phyloP scores from a whole-genome alignment of 1,284 basidiomycete species.

The Malassezia dermatis region DNA sequence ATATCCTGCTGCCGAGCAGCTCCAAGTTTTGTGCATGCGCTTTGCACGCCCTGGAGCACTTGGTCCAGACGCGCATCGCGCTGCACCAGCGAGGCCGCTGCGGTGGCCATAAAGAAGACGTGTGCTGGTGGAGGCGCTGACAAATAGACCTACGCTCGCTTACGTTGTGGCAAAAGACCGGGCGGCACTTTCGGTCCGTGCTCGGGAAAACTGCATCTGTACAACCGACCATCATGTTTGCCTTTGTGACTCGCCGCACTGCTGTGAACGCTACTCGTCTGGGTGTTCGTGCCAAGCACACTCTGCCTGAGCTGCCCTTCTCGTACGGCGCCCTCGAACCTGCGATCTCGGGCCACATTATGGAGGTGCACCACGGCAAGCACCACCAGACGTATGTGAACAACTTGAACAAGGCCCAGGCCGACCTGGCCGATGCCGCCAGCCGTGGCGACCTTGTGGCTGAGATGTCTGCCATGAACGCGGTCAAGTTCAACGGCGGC shows the following conservation, averaged over 20 bases:
- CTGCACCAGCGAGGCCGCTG: constrained; percentile 1
- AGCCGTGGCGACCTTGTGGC: constrained; percentile 34
- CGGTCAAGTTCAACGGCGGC: constrained; percentile 47
- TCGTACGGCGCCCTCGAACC: constrained; percentile 45
- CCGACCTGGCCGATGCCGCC: constrained; percentile 27
- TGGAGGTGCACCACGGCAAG: constrained; percentile 46
- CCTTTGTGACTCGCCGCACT: constrained; percentile 13
- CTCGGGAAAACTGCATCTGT: not conserved
- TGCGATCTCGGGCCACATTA: constrained; percentile 42
- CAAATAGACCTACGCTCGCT: not conserved
- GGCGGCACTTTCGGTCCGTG: not conserved
- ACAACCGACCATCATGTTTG: constrained; percentile 9
- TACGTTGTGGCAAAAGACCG: not conserved
- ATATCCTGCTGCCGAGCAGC: not conserved
- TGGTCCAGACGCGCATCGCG: not conserved
- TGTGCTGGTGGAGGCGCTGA: not conserved
- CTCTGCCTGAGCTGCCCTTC: constrained; percentile 45
- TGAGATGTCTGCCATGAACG: constrained; percentile 30
- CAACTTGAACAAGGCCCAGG: constrained; percentile 40
- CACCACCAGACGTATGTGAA: constrained; percentile 48
- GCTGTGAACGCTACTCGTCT: constrained; percentile 5
- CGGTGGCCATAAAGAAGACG: not conserved
- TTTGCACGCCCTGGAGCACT: not conserved
- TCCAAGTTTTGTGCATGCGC: not conserved
- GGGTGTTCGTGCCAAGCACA: constrained; percentile 39